A percentile compares a stretch with the other conserved stretches of the same genome.
Evolutionary conservation across 164 flowering plant genomes (phyloP).

Genomic region (Magnolia sinica): DNA sequence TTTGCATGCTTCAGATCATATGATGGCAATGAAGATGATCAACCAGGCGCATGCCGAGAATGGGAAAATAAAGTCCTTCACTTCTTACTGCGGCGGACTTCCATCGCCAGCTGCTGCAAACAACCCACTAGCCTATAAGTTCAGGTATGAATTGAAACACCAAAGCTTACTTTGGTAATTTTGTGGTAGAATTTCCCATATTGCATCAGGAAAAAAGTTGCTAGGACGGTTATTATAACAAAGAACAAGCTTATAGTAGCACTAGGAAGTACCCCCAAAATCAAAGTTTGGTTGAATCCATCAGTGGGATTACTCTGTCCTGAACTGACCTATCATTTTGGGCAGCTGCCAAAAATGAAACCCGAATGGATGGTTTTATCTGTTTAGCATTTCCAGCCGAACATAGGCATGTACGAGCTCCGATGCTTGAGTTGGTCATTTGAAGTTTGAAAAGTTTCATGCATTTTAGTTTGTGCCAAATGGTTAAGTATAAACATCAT

Average conservation of each 20-base stretch:
- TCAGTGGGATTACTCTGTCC: not conserved
- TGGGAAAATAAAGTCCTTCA: slow-evolving; percentile 74
- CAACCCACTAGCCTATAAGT: slow-evolving; percentile 93
- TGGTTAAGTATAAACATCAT: not conserved
- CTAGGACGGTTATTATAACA: not conserved
- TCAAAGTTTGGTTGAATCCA: not conserved
- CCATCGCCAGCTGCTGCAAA: slow-evolving; percentile 96
- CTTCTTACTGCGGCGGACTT: slow-evolving; percentile 94
- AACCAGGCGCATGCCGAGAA: slow-evolving; percentile 57
- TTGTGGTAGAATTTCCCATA: not conserved
- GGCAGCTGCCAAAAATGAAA: too few relatives aligned
- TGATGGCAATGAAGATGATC: slow-evolving; percentile 99
- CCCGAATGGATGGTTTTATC: not conserved
- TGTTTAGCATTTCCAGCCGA: not conserved
- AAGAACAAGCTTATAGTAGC: not conserved
- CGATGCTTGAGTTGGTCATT: not conserved
- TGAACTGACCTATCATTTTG: not conserved
- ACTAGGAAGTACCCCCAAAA: not conserved
- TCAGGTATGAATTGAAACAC: slow-evolving; percentile 53
- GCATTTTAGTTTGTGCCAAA: not conserved
- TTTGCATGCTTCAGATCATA: slow-evolving; percentile 66
- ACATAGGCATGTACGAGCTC: not conserved
- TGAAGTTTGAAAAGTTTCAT: not conserved
- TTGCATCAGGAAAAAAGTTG: not conserved
- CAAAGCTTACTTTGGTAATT: not conserved